Evolutionary conservation across 805 yeast species (phyloP), one percentile per base, ranked within the genome.

Genomic region (Priceomyces castillae): DNA sequence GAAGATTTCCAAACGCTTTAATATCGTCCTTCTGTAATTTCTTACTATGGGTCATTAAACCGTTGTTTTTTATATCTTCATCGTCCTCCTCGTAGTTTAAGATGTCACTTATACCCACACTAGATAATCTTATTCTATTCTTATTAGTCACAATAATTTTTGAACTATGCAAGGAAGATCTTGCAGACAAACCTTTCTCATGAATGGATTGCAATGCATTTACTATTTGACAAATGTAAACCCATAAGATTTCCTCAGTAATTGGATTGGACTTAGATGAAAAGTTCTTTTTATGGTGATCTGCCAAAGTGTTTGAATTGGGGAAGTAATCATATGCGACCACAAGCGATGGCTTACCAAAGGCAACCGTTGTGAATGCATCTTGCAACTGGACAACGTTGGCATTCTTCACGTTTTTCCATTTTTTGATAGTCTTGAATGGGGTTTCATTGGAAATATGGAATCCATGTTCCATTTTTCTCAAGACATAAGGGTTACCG

Each of bases 261-360:
- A 86, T 69, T 18, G 76, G 73, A 47, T 73, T 78, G 3, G 74
- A 69, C 44, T 64, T 67, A 31, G 59, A 61, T 49, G 61, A 69
- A 55, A 58, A 56, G 43, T 55, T 69, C 35, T 76, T 66, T 38
- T 73, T 69, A 65, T 88, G 94, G 15, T 75, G 72, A 47, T 89
- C 96, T 44, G 72, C 68, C 38, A 92, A 66, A 1, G 95, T 86
- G 43, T 69, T 69, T 1, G 95, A 76, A 47, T 80, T 71, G 18
- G 99, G 97, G 61, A 77, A 86, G 61, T 81, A 94, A 57, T 92
- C 97, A 64, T 89, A 88, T 3, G 86, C 84, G 35, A 90, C 69
- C 34, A 89, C 76, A 44, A 94, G 71, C 1, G 94, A 82, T 38
- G 75, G 73, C 53, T 86, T 94, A 35, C 88, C 92, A 68, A 94